phyloP scores from a whole-genome alignment of 2,329 filamentous ascomycete genomes.

The Sporothrix schenckii region DNA sequence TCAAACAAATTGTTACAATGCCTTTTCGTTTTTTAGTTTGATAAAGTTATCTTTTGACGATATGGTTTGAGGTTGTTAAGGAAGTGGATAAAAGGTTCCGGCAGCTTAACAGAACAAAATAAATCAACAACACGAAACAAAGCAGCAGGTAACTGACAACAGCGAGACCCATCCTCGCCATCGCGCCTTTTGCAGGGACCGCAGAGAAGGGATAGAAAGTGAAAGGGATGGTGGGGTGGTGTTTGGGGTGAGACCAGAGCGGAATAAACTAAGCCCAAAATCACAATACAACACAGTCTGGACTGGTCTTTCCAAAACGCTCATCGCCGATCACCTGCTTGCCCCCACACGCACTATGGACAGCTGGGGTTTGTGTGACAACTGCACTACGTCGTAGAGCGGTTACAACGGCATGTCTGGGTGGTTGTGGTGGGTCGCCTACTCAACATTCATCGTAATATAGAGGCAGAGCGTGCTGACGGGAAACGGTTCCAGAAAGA shows the following conservation, averaged over 20 bases:
- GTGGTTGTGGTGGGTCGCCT: neutral
- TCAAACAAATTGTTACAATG: neutral
- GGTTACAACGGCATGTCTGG: conserved; percentile 9
- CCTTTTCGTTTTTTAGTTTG: neutral
- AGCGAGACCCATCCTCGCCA: neutral
- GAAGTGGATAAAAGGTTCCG: conserved; percentile 15
- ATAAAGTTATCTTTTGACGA: neutral
- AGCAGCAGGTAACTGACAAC: too few relatives aligned
- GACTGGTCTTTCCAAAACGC: neutral
- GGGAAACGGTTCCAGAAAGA: neutral
- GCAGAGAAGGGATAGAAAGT: neutral
- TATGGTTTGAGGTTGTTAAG: conserved; percentile 18
- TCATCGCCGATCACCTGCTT: conserved; percentile 21
- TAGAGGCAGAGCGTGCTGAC: neutral
- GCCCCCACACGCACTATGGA: neutral
- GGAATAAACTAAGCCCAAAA: neutral
- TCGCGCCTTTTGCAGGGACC: neutral
- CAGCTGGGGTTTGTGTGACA: conserved; percentile 11
- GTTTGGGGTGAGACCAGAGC: too few relatives aligned
- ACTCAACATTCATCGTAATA: neutral
- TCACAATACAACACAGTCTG: neutral
- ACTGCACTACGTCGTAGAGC: neutral
- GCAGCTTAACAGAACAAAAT: neutral
- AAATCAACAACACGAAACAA: neutral
- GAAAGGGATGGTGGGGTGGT: too few relatives aligned